Conservation (phyloP, 2,329 filamentous ascomycete genomes). For the Dothistroma septosporum region DNA sequence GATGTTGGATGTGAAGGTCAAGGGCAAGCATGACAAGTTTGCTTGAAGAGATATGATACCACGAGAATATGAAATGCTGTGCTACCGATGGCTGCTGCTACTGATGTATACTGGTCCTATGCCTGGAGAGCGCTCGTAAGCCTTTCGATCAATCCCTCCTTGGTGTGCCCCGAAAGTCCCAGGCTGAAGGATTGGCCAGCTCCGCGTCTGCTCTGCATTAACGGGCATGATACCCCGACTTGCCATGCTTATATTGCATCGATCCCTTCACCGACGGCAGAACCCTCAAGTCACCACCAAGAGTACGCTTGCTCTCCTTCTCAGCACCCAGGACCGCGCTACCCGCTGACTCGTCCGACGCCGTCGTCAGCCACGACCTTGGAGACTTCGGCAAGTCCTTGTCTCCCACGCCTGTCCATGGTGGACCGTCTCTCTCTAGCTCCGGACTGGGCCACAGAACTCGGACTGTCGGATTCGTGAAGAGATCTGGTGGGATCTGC, state of each 20-base stretch:
- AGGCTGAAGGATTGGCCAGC: no score
- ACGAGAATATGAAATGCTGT: background rate
- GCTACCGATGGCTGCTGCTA: background rate
- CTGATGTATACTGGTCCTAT: background rate
- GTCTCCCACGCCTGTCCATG: no score
- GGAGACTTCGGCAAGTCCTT: background rate
- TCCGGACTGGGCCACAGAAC: background rate
- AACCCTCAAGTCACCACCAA: background rate
- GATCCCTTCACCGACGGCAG: background rate
- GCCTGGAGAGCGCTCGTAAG: background rate
- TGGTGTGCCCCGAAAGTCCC: no score
- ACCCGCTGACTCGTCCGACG: background rate
- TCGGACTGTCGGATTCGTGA: background rate
- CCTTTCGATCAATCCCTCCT: no score
- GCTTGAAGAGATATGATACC: conserved; percentile 26
- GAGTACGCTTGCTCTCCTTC: background rate
- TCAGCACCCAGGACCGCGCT: background rate
- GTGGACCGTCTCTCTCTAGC: background rate
- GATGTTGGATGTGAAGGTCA: conserved; percentile 80
- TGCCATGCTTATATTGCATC: background rate
- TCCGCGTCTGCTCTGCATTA: background rate
- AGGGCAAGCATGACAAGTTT: conserved; percentile 89
- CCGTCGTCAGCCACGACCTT: background rate
- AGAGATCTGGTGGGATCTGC: background rate
- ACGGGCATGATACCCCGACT: background rate